A percentile compares a stretch with the other conserved stretches of the same genome.
Conservation (phyloP, 2,329 filamentous ascomycete genomes). For the Colletotrichum chrysophilum region DNA sequence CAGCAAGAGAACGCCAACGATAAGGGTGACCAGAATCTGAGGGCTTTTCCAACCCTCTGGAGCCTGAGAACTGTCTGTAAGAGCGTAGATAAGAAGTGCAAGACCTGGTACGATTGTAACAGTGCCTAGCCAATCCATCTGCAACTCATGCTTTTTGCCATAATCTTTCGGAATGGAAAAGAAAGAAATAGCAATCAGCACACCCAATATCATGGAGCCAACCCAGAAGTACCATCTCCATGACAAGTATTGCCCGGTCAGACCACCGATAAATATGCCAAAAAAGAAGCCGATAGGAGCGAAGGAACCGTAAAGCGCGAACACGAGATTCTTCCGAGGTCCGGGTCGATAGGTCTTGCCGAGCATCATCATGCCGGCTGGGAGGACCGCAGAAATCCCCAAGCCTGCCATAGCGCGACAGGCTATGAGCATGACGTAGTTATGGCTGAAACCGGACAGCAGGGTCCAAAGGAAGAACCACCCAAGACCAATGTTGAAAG, state of each 20-base stretch:
- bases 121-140: conserved; percentile 68
- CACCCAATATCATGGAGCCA: conserved; percentile 48
- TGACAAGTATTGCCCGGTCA: conserved; percentile 62
- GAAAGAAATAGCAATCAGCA: conserved; percentile 50
- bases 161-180: conserved; percentile 42
- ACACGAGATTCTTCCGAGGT: conserved; percentile 73
- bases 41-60: conserved; percentile 66
- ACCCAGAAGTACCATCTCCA: conserved; percentile 79
- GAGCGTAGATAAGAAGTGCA: conserved; percentile 69
- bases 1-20: conserved; percentile 60
- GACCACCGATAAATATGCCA: conserved; percentile 71
- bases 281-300: conserved; percentile 64
- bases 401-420: conserved; percentile 78
- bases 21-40: conserved; percentile 67
- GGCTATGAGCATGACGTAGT: conserved; percentile 73
- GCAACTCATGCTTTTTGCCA: conserved; percentile 24
- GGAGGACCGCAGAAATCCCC: conserved; percentile 74
- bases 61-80: conserved; percentile 70
- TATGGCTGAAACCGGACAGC: conserved; percentile 71
- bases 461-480: conserved; percentile 76
- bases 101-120: conserved; percentile 60
- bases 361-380: conserved; percentile 72
- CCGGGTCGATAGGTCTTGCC: conserved; percentile 73
- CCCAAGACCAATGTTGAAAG: conserved; percentile 63
- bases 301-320: conserved; percentile 62